These are phyloP conservation scores for Eutypa lata DNA, from an alignment of 2,329 filamentous ascomycete genomes.

Conservation along the genomic window DNA sequence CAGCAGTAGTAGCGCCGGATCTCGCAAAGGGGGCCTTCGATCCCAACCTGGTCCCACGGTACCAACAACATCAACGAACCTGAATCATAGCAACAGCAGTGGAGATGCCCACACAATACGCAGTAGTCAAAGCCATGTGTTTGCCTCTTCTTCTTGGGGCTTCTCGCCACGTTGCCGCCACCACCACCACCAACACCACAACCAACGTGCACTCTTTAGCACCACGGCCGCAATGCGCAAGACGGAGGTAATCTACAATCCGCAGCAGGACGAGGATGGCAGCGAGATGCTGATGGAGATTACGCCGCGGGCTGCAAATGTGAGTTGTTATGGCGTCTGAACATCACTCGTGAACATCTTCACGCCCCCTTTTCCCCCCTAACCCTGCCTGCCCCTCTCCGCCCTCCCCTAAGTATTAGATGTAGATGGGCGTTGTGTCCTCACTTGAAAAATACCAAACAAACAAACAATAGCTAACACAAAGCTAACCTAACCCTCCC, in stretches of 20 bases:
- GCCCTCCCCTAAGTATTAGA: no score
- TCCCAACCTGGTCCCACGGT: constrained; percentile 3
- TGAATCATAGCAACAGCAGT: neutral
- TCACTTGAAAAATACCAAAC: neutral
- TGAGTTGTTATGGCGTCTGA: no score
- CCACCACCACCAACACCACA: constrained; percentile 2
- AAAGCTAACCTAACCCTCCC: neutral
- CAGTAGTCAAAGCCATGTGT: neutral
- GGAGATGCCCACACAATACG: no score
- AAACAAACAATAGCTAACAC: constrained; percentile 1
- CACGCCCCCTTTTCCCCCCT: neutral
- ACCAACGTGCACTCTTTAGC: constrained; percentile 36
- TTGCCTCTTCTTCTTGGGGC: no score
- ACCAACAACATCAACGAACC: neutral
- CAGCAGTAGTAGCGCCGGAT: constrained; percentile 8
- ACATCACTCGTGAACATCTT: neutral
- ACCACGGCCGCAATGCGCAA: constrained; percentile 32
- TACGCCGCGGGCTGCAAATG: constrained; percentile 76
- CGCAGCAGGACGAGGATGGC: constrained; percentile 76
- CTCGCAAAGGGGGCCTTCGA: constrained; percentile 1
- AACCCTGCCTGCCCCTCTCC: neutral
- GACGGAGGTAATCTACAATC: constrained; percentile 62
- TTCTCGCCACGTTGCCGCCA: neutral
- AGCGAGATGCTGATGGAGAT: constrained; percentile 82
- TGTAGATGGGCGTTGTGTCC: no score